These are phyloP conservation scores for Marchantia polymorpha DNA, from an alignment of 225 moss, liverwort and hornwort genomes.

Conservation along the genomic window DNA sequence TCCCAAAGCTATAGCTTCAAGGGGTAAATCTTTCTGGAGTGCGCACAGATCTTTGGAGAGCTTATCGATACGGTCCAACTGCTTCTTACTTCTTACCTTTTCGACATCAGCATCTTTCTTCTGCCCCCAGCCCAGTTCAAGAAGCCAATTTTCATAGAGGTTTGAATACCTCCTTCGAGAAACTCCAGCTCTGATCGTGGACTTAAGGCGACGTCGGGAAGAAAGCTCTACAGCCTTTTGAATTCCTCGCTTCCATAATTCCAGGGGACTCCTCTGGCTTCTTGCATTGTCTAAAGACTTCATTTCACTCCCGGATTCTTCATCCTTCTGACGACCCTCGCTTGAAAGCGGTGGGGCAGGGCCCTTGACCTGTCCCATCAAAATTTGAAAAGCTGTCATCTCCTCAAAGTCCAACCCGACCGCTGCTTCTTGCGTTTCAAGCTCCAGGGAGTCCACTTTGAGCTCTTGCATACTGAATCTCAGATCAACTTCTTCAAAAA, in stretches of 20 bases:
- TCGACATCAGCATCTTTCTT: slow-evolving; percentile 11
- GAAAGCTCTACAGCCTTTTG: slow-evolving; percentile 37
- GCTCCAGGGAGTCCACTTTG: slow-evolving; percentile 58
- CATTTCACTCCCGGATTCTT: background rate
- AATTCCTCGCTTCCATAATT: slow-evolving; percentile 42
- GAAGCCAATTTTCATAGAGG: slow-evolving; percentile 46
- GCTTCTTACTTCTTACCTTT: slow-evolving; percentile 27
- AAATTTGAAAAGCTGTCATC: slow-evolving; percentile 55
- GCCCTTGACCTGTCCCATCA: slow-evolving; percentile 72
- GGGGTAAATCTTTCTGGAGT: slow-evolving; percentile 32
- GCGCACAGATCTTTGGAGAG: slow-evolving; percentile 31
- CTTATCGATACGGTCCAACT: slow-evolving; percentile 20
- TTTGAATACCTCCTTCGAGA: slow-evolving; percentile 39
- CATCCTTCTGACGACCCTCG: background rate
- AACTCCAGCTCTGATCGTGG: slow-evolving; percentile 32
- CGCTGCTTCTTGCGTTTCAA: slow-evolving; percentile 71
- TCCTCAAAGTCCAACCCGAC: slow-evolving; percentile 73
- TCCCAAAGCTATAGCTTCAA: slow-evolving; percentile 49
- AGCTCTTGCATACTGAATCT: slow-evolving; percentile 52
- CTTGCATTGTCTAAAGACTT: background rate
- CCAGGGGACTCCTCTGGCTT: slow-evolving; percentile 20
- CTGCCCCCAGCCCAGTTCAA: slow-evolving; percentile 44
- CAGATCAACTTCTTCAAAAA: slow-evolving; percentile 62
- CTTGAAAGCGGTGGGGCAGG: slow-evolving; percentile 43
- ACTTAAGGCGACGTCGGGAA: slow-evolving; percentile 29